These are phyloP conservation scores for Catunica adiposa DNA, from an alignment of 2,329 filamentous ascomycete genomes.

Conservation along the genomic window DNA sequence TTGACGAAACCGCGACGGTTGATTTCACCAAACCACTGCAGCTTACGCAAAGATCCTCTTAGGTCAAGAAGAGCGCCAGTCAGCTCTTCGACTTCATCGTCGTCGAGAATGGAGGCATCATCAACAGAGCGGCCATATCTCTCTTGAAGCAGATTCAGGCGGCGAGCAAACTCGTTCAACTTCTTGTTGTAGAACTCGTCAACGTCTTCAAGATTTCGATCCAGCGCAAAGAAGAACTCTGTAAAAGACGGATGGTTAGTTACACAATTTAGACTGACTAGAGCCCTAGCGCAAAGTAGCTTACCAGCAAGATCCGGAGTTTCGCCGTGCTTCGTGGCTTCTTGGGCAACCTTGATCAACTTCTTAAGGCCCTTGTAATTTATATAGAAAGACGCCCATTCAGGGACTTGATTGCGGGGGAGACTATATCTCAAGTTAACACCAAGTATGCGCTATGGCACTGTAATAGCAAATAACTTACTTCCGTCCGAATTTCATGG, in stretches of 20 bases:
- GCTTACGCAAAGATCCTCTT: constrained; percentile 69
- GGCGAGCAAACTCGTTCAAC: constrained; percentile 65
- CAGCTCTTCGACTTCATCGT: constrained; percentile 80
- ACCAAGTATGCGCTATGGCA: background rate
- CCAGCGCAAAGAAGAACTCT: constrained; percentile 96
- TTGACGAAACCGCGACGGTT: constrained; percentile 92
- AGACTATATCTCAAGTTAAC: constrained; percentile 30
- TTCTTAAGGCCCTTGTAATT: constrained; percentile 90
- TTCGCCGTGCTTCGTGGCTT: constrained; percentile 48
- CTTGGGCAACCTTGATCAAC: constrained; percentile 68
- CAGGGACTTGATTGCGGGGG: constrained; percentile 68
- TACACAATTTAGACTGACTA: background rate
- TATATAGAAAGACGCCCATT: constrained; percentile 73
- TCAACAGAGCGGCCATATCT: constrained; percentile 65
- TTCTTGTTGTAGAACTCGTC: constrained; percentile 96
- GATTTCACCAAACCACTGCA: constrained; percentile 96
- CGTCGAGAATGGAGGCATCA: constrained; percentile 55
- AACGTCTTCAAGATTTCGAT: constrained; percentile 93
- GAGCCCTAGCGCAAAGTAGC: background rate
- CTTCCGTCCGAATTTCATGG: constrained; percentile 49
- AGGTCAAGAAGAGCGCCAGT: constrained; percentile 81
- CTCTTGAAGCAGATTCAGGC: constrained; percentile 72
- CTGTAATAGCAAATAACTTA: constrained; percentile 22
- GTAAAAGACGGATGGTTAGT: constrained; percentile 16
- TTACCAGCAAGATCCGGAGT: constrained; percentile 80